phyloP scores from a whole-genome alignment of 2,329 filamentous ascomycete species.

The Colletotrichum limetticola region DNA sequence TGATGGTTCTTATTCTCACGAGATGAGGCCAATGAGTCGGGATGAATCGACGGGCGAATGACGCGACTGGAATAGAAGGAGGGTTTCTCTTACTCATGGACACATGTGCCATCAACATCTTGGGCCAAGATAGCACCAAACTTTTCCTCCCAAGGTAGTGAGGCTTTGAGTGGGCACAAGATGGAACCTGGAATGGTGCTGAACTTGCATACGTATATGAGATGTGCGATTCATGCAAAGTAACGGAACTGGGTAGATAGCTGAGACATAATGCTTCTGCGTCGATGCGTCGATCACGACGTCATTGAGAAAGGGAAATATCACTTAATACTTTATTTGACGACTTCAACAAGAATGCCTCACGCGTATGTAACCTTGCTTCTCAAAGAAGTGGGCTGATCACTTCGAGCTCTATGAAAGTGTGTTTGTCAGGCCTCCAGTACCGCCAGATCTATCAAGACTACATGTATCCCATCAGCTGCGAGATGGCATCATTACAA shows the following conservation, averaged over 20 bases:
- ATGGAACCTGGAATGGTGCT: no score
- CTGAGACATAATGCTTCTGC: neutral
- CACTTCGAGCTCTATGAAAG: no score
- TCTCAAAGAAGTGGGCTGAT: neutral
- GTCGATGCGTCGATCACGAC: neutral
- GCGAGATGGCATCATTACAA: no score
- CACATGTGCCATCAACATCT: no score
- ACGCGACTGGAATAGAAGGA: neutral
- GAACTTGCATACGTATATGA: neutral
- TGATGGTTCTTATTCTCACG: neutral
- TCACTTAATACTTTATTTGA: neutral
- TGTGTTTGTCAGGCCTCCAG: neutral
- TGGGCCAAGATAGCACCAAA: neutral
- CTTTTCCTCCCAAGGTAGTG: neutral
- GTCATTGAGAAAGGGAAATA: neutral
- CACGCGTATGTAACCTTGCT: no score
- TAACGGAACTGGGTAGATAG: neutral
- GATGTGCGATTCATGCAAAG: neutral
- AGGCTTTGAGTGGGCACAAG: no score
- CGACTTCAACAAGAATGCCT: no score
- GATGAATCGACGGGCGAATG: neutral
- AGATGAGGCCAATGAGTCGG: no score
- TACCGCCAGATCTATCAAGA: neutral
- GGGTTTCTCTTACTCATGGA: neutral
- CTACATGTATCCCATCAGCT: neutral